Base-by-base conservation (phyloP, 169 alveolate species). In the Babesia gibsoni region DNA sequence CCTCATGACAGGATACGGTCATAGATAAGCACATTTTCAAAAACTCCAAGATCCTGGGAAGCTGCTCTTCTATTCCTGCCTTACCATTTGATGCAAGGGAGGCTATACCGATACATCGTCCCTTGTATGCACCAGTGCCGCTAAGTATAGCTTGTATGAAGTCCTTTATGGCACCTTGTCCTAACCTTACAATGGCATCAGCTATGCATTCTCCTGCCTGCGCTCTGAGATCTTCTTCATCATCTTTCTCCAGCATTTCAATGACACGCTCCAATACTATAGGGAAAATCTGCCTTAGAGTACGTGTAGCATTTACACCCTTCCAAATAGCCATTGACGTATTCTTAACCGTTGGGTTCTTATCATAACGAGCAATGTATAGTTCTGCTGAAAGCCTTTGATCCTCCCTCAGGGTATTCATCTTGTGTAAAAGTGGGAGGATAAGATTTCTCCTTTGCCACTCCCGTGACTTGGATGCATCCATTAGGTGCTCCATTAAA, bases 141-240 rank as follows among this genome's bases (percentile, higher is more conserved):
- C 35, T 41, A 9, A 61, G 59, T 45, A 61, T 42, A 3, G 72
- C 72, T 43, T 42, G 42, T 33, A 61, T 61, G 59, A 61, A 61
- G 23, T 61, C 72, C 3, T 61, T 61, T 9, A 61, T 48, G 0
- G 72, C 58, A 39, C 20, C 72, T 4, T 56, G 32, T 18, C 67
- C 77, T 36, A 66, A 30, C 3, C 77, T 37, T n/a, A 35, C 63
- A 14, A 69, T 45, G 10, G 52, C 73, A 32, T 69, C 65, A n/a
- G 74, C 27, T 30, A 69, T 69, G 53, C 81, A 69, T n/a, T 69
- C 65, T 1, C 67, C 81, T 14, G 81, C 81, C 32, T 49, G 69
- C 8, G 23, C 57, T 63, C 65, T 54, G 3, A 56, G 14, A 45
- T 46, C 65, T 7, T 53, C 45, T 9, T 61, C 58, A 29, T 69